Evolutionary conservation across 2,329 filamentous ascomycete genomes (phyloP), one percentile per base, ranked within the genome.

Genomic region (Penicillium sp.): DNA sequence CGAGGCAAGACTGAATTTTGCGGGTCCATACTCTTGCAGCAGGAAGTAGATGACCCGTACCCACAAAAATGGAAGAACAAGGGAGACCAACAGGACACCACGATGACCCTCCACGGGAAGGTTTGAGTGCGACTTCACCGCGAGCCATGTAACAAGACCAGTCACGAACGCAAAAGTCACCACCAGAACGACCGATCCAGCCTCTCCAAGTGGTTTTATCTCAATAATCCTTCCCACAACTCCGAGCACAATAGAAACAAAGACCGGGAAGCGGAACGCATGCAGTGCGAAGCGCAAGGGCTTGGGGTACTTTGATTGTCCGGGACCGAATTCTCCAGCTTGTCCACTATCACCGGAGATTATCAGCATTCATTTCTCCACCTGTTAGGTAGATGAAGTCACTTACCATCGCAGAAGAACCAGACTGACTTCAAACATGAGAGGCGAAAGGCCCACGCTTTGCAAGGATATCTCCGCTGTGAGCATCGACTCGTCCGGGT

Each of bases 371-470:
- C 13, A 25, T 39, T 11, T 26, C 14, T 10, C 5, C 21, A 43
- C 10, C 11, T 10, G 10, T 13, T 26, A n/a, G 13, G 21, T 27
- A 16, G 19, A 19, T 13, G 19, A 25, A n/a, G 35, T 37, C n/a
- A 27, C 51, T 27, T 54, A 70, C 68, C 66, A 66, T 59, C 63
- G 54, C 42, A 71, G 25, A 50, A 70, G 61, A 10, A 70, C 52
- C 25, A 69, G 53, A 52, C 68, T 70, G 33, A 70, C 61, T 55
- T 71, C 68, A 35, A 71, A 69, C 19, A 70, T 54, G 19, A 71
- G 62, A 35, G 67, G 67, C 11, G 68, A 70, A n/a, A 70, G 63
- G 1, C 68, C 69, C 27, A 68, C 63, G 19, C 60, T 63, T 61
- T 66, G 65, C 53, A 71, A 39, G 21, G 61, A 55, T 23, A 54